Base-by-base conservation (phyloP, 2,329 filamentous ascomycete genomes). In the Bipolaris cookei region DNA sequence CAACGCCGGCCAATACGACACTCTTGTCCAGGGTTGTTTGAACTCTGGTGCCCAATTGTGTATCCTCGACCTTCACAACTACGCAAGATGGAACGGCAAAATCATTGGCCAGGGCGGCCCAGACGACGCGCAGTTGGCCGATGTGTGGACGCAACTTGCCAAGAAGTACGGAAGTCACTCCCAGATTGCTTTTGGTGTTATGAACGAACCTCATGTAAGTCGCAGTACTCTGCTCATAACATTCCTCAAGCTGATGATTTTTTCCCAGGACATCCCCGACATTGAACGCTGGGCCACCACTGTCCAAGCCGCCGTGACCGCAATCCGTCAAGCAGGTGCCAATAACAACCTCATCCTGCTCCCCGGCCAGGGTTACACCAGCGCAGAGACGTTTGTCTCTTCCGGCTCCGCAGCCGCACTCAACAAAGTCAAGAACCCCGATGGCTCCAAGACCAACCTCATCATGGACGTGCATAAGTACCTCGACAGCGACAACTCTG, bases 71-170 rank as follows among this genome's bases (percentile, higher is more conserved):
- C 70, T 80, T 54, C 75, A 78, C 62, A 77, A 78, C 61, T 78
- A 78, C 73, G 86, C 70, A 1, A 68, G 87, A 45, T 89, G 84
- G 80, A 83, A 90, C 62, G 83, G 83, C 13, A 73, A 75, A 2
- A 85, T 90, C 61, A 83, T 90, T 54, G 88, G 87, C 1, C 87
- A 90, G 68, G 87, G 86, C 20, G 87, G 86, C 0, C 86, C 86
- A 0, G 81, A 81, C 0, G 81, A 89, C 67, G 83, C 81, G 10
- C 75, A 86, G 13, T 86, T 89, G 63, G 83, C 80, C 3, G 77
- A 76, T 39, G 73, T 90, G 4, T 90, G 88, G 88, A 72, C 63
- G 28, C 76, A 79, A 67, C 59, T 80, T 4, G 87, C 88, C 1
- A 78, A 75, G 1, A 84, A 85, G 68, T 90, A 90, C 72, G 81